A percentile compares a stretch with the other conserved stretches of the same genome.
Evolutionary conservation across 257 asterid genomes (phyloP).

Genomic region (Solanum commersonii): DNA sequence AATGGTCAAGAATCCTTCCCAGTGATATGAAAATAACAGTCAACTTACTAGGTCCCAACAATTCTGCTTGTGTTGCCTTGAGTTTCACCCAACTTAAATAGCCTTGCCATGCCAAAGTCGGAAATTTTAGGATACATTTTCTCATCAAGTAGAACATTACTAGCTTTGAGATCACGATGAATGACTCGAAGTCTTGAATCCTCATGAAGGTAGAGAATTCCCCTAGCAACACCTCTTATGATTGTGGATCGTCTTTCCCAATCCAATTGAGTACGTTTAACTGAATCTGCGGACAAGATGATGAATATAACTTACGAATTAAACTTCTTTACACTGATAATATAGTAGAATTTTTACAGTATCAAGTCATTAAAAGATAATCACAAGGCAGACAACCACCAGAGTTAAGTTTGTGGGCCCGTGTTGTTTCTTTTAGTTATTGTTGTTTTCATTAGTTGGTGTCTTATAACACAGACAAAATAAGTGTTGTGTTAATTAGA

Average conservation of each 20-base stretch:
- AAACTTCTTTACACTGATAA: not conserved
- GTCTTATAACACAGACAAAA: too few species aligned
- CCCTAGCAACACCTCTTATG: conserved; percentile 4
- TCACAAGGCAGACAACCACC: too few species aligned
- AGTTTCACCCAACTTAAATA: not conserved
- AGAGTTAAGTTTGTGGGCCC: too few species aligned
- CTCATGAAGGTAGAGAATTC: conserved; percentile 5
- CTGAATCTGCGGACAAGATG: not conserved
- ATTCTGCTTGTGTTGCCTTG: not conserved
- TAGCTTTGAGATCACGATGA: conserved; percentile 30
- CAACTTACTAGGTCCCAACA: not conserved
- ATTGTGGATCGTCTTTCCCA: conserved; percentile 3
- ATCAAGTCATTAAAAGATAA: not conserved
- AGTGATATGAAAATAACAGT: not conserved
- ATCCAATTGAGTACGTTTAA: not conserved
- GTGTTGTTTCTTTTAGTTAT: too few species aligned
- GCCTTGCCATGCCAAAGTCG: conserved; percentile 24
- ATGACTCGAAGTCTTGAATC: conserved; percentile 15
- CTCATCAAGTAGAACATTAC: conserved; percentile 19
- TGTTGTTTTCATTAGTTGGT: too few species aligned
- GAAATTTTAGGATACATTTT: conserved; percentile 26
- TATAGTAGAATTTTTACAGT: not conserved
- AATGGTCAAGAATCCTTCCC: not conserved
- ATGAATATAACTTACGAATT: not conserved
- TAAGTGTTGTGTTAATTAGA: too few species aligned